Percentiles rank a stretch among this genome's conserved stretches.
phyloP scores from a whole-genome alignment of 331 rosid species.

The Telfairia occidentalis region DNA sequence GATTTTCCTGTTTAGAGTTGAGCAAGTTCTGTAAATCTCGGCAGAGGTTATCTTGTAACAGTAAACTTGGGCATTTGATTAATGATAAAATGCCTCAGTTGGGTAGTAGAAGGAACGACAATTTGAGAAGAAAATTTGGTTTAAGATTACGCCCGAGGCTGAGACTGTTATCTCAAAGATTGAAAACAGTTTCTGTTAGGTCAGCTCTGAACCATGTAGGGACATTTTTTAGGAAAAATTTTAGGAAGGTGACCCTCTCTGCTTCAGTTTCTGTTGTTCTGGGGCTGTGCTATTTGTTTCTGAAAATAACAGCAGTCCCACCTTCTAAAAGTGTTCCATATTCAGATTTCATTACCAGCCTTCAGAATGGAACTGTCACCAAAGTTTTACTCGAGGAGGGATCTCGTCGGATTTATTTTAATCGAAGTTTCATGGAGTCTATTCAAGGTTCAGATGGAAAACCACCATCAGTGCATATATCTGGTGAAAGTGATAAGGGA shows the following conservation, averaged over 20 bases:
- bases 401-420: conserved; percentile 67
- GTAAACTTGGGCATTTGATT: conserved; percentile 33
- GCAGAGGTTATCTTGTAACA: conserved; percentile 31
- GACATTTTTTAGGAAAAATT: conserved; percentile 46
- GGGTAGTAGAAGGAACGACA: conserved; percentile 28
- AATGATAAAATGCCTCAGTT: conserved; percentile 34
- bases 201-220: conserved; percentile 42
- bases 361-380: conserved; percentile 45
- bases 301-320: conserved; percentile 56
- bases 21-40: conserved; percentile 29
- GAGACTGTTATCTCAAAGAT: conserved; percentile 42
- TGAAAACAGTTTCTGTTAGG: conserved; percentile 42
- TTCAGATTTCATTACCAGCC: conserved; percentile 59
- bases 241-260: conserved; percentile 38
- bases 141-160: conserved; percentile 76
- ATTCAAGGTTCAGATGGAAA: conserved; percentile 29
- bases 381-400: conserved; percentile 83
- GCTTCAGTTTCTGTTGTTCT: conserved; percentile 44
- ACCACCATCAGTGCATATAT: conserved; percentile 20
- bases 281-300: conserved; percentile 52
- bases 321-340: conserved; percentile 65
- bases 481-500: conserved; percentile 21
- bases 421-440: conserved; percentile 20
- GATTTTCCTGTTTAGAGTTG: conserved; percentile 27
- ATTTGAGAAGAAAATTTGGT: conserved; percentile 44